These are phyloP conservation scores for Hypoxylon sp. DNA, from an alignment of 2,329 filamentous ascomycete genomes.

Conservation along the genomic window DNA sequence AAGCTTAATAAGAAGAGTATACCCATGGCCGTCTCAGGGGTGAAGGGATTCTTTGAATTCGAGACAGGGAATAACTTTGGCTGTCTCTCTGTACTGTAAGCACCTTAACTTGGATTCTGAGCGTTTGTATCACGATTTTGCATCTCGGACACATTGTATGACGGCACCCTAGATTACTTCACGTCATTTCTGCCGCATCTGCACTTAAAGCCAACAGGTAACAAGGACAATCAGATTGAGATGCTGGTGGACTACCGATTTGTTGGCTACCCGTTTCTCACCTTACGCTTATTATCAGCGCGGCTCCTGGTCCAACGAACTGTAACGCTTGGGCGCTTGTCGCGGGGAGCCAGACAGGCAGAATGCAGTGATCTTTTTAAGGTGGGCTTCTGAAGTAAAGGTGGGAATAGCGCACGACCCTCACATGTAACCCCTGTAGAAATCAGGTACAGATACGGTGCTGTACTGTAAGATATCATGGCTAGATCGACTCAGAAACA, in stretches of 20 bases:
- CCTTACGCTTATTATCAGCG: constrained; percentile 20
- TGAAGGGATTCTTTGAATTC: neutral
- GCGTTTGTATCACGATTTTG: neutral
- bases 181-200: neutral
- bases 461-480: neutral
- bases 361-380: constrained; percentile 35
- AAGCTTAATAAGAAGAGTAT: constrained; percentile 1
- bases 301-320: constrained; percentile 29
- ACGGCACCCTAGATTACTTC: neutral
- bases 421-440: constrained; percentile 12
- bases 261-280: neutral
- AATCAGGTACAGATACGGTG: constrained; percentile 12
- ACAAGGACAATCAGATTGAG: neutral
- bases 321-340: constrained; percentile 20
- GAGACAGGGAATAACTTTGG: neutral
- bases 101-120: neutral
- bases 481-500: constrained; percentile 19
- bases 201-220: neutral
- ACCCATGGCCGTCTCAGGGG: neutral
- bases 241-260: constrained; percentile 4
- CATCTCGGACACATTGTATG: neutral
- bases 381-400: neutral
- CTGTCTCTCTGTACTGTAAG: neutral
- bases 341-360: constrained; percentile 1
- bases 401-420: neutral